Percentiles rank a stretch among this genome's conserved stretches.
Evolutionary conservation across 2,329 filamentous ascomycete species (phyloP).

Genomic region (Ophiostoma australiae): DNA sequence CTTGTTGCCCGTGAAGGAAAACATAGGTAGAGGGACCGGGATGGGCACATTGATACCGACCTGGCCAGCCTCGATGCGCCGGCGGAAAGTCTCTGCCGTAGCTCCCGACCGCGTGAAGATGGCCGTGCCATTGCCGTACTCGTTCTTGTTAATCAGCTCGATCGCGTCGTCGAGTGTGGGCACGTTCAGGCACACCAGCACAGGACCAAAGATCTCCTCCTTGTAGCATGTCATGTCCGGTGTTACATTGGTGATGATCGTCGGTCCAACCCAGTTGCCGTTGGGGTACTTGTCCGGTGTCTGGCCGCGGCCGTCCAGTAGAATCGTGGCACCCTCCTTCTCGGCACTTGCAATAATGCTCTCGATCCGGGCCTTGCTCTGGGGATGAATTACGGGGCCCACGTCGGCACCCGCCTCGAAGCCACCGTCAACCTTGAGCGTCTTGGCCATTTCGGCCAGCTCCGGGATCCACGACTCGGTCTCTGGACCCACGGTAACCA

Average conservation of each 20-base stretch:
- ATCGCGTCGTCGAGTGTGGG: slow-evolving; percentile 75
- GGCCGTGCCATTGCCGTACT: slow-evolving; percentile 81
- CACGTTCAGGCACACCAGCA: slow-evolving; percentile 75
- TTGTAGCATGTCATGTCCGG: slow-evolving; percentile 77
- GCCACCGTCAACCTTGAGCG: slow-evolving; percentile 69
- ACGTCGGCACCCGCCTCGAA: slow-evolving; percentile 77
- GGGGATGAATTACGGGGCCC: slow-evolving; percentile 73
- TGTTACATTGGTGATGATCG: slow-evolving; percentile 76
- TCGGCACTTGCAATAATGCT: slow-evolving; percentile 69
- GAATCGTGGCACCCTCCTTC: slow-evolving; percentile 72
- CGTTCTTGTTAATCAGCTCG: slow-evolving; percentile 75
- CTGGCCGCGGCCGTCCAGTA: slow-evolving; percentile 74
- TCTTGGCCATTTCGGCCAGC: slow-evolving; percentile 69
- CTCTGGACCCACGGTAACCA: slow-evolving; percentile 72
- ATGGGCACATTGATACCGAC: slow-evolving; percentile 83
- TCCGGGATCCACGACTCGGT: slow-evolving; percentile 78
- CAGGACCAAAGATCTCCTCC: slow-evolving; percentile 81
- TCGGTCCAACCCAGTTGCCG: slow-evolving; percentile 80
- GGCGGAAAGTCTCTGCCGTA: slow-evolving; percentile 72
- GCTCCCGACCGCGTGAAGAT: slow-evolving; percentile 77
- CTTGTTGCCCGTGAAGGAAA: slow-evolving; percentile 74
- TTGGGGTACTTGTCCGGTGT: slow-evolving; percentile 74
- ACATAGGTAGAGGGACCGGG: slow-evolving; percentile 65
- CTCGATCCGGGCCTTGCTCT: slow-evolving; percentile 76
- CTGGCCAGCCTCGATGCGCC: slow-evolving; percentile 77